These are phyloP conservation scores for Xylaria polymorpha DNA, from an alignment of 2,329 filamentous ascomycete genomes.

Conservation along the genomic window DNA sequence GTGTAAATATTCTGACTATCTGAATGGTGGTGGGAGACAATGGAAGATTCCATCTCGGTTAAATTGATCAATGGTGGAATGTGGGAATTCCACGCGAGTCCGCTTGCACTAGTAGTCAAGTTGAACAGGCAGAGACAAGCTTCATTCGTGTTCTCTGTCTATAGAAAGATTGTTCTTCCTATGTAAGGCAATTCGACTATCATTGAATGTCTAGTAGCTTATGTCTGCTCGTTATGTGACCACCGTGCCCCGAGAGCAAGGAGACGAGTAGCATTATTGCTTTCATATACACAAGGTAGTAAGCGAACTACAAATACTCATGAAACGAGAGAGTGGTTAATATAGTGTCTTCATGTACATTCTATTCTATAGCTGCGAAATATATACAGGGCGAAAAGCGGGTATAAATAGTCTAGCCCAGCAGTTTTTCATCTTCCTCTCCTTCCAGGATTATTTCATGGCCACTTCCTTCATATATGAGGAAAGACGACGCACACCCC, in stretches of 20 bases:
- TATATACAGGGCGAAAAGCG: neutral
- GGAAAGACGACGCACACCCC: slow-evolving; percentile 68
- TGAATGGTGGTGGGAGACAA: neutral
- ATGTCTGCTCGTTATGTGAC: too few relatives aligned
- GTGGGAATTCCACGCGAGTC: neutral
- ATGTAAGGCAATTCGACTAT: neutral
- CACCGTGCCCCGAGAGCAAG: too few relatives aligned
- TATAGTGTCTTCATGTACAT: neutral
- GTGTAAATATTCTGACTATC: neutral
- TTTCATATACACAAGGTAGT: too few relatives aligned
- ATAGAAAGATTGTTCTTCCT: neutral
- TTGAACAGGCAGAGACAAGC: neutral
- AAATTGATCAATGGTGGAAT: neutral
- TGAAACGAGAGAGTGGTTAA: neutral
- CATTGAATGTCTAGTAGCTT: neutral
- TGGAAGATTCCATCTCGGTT: neutral
- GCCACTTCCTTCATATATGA: slow-evolving; percentile 72
- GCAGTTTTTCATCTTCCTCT: slow-evolving; percentile 43
- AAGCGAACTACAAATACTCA: too few relatives aligned
- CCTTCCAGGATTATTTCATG: slow-evolving; percentile 67
- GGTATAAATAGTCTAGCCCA: slow-evolving; percentile 15
- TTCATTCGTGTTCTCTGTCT: neutral
- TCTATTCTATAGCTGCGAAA: neutral
- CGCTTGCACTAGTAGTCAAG: neutral
- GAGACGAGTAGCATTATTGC: too few relatives aligned